phyloP scores from a whole-genome alignment of 805 yeast species.

The Cyberlindnera maritima region DNA sequence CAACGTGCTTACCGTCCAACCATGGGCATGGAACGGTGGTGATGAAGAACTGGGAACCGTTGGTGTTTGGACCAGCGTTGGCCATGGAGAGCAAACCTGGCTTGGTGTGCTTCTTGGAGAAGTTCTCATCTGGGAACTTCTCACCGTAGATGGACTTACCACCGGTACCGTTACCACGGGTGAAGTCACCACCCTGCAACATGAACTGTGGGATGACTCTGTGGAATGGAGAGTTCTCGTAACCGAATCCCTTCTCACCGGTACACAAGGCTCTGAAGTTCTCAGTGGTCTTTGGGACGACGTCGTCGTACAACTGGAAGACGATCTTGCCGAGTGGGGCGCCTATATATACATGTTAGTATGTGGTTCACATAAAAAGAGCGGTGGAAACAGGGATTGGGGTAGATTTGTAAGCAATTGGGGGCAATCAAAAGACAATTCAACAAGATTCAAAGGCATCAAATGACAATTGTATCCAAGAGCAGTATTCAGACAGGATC shows the following conservation, averaged over 20 bases:
- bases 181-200: conserved; percentile 98
- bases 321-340: conserved; percentile 76
- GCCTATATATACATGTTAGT: conserved; percentile 30
- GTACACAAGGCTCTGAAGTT: conserved; percentile 94
- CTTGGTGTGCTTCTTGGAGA: conserved; percentile 67
- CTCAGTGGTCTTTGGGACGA: conserved; percentile 93
- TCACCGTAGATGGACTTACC: conserved; percentile 89
- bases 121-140: conserved; percentile 77
- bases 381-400: too few relatives aligned
- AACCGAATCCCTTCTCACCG: conserved; percentile 96
- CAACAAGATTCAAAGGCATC: too few relatives aligned
- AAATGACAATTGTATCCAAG: too few relatives aligned
- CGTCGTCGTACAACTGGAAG: conserved; percentile 86
- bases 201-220: conserved; percentile 96
- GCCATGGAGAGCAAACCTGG: conserved; percentile 93
- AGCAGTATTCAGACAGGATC: too few relatives aligned
- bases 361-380: too few relatives aligned
- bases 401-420: too few relatives aligned
- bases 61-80: conserved; percentile 97
- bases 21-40: conserved; percentile 85
- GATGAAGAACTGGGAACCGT: conserved; percentile 96
- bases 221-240: conserved; percentile 89
- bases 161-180: conserved; percentile 94
- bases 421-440: too few relatives aligned
- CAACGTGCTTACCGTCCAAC: conserved; percentile 94